phyloP scores from a whole-genome alignment of 129 eudicot genomes.

The Pseudognaphalium luteoalbum region DNA sequence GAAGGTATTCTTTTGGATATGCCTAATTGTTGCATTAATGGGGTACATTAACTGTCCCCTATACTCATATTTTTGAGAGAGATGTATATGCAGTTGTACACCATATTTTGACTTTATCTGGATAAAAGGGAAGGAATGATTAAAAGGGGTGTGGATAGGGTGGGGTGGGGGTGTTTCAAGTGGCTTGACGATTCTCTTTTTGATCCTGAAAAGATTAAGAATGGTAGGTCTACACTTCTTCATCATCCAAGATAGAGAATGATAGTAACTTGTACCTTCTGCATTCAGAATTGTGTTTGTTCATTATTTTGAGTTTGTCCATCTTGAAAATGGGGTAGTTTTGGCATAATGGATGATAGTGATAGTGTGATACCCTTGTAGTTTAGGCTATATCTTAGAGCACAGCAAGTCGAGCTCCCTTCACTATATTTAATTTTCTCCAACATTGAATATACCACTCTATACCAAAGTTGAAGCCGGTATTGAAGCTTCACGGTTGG shows the following conservation, averaged over 20 bases:
- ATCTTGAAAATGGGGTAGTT: slow-evolving; percentile 16
- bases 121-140: slow-evolving; percentile 30
- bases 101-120: slow-evolving; percentile 22
- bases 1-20: slow-evolving; percentile 29
- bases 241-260: slow-evolving; percentile 11
- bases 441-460: too few relatives aligned
- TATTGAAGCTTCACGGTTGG: too few relatives aligned
- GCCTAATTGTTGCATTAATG: slow-evolving; percentile 33
- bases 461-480: too few relatives aligned
- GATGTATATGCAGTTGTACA: slow-evolving; percentile 18
- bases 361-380: background rate
- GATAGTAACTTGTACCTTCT: slow-evolving; percentile 25
- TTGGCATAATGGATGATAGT: background rate
- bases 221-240: slow-evolving; percentile 34
- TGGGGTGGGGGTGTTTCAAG: slow-evolving; percentile 19
- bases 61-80: slow-evolving; percentile 14
- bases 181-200: slow-evolving; percentile 36
- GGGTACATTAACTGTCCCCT: slow-evolving; percentile 36
- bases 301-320: background rate
- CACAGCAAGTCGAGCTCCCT: background rate
- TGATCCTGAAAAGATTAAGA: slow-evolving; percentile 21
- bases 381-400: background rate
- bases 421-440: too few relatives aligned
- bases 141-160: slow-evolving; percentile 35
- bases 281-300: slow-evolving; percentile 20